Conservation (phyloP, 257 asterid genomes). For the Fraxinus quadrangulata region DNA sequence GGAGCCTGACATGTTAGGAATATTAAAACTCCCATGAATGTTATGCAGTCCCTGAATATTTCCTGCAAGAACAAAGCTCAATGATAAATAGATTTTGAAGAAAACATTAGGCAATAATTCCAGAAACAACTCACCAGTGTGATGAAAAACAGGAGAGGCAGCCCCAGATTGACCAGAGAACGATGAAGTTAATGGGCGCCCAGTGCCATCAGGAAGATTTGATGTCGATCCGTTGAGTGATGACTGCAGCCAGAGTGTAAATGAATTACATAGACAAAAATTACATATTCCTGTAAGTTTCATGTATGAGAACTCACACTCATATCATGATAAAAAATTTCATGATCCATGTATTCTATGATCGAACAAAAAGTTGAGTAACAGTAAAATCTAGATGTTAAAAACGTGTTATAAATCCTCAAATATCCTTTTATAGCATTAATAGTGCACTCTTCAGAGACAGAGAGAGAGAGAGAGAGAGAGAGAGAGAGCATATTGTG, state of each 20-base stretch:
- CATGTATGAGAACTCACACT: slow-evolving; percentile 17
- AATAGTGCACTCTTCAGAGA: background rate
- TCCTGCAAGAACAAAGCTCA: slow-evolving; percentile 53
- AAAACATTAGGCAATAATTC: slow-evolving; percentile 3
- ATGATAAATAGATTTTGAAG: slow-evolving; percentile 20
- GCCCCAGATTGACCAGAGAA: slow-evolving; percentile 93
- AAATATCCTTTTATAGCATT: background rate
- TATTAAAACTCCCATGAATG: slow-evolving; percentile 80
- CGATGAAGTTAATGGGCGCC: slow-evolving; percentile 80
- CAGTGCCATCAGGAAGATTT: slow-evolving; percentile 82
- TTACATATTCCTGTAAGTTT: background rate
- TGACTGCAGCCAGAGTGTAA: slow-evolving; percentile 56
- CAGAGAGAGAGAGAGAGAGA: background rate
- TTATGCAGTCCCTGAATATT: slow-evolving; percentile 89
- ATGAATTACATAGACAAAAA: background rate
- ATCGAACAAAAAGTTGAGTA: background rate
- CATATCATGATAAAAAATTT: slow-evolving; percentile 1
- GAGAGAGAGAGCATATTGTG: background rate
- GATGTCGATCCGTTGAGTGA: slow-evolving; percentile 83
- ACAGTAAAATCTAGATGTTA: background rate
- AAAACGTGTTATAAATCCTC: background rate
- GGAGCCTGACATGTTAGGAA: slow-evolving; percentile 81
- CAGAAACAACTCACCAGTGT: slow-evolving; percentile 61
- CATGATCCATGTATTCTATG: slow-evolving; percentile 10
- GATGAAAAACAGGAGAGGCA: slow-evolving; percentile 86